Evolutionary conservation across 225 moss, liverwort and hornwort genomes (phyloP), one percentile per base, ranked within the genome.

Genomic region (Asterella californica): DNA sequence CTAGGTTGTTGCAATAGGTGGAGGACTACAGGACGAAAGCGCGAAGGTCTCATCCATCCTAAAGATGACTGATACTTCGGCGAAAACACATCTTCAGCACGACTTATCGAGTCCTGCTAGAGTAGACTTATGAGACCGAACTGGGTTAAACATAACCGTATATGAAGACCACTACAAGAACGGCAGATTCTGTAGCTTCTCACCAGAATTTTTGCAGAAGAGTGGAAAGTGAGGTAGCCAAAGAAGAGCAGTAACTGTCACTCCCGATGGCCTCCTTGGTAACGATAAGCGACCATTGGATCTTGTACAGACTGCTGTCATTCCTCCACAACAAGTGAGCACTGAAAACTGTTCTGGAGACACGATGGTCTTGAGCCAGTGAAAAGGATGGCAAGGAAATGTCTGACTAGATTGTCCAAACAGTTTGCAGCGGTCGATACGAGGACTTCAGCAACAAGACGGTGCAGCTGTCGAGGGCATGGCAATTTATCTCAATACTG

Each of bases 301-400:
- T 29, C 25, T 2, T 12, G 65, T 30, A 12, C 9, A 32, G 11
- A 29, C 36, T 57, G 76, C 54, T 5, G 14, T 76, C 10, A 61
- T 8, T 18, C 59, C 46, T 57, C 38, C 59, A 36, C 34, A 42
- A 9, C 57, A 36, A 12, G 11, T 73, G 11, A 32, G 32, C 29
- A 52, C 22, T 49, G 75, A 57, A 33, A 34, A 53, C 11, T 29
- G 53, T 11, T 75, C 75, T 27, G 75, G 54, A 18, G 54, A 75
- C 36, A 75, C 75, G 3, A 15, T 75, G 12, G 54, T 75, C 57
- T 75, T 75, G 54, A 75, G 36, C n/a, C n/a, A n/a, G n/a, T n/a
- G n/a, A n/a, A n/a, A n/a, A n/a, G n/a, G n/a, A n/a, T n/a, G n/a
- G n/a, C n/a, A n/a, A n/a, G n/a, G n/a, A n/a, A n/a, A n/a, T n/a